Evolutionary conservation across 208 protist genomes (phyloP).

Genomic region (Porcisia deanei): DNA sequence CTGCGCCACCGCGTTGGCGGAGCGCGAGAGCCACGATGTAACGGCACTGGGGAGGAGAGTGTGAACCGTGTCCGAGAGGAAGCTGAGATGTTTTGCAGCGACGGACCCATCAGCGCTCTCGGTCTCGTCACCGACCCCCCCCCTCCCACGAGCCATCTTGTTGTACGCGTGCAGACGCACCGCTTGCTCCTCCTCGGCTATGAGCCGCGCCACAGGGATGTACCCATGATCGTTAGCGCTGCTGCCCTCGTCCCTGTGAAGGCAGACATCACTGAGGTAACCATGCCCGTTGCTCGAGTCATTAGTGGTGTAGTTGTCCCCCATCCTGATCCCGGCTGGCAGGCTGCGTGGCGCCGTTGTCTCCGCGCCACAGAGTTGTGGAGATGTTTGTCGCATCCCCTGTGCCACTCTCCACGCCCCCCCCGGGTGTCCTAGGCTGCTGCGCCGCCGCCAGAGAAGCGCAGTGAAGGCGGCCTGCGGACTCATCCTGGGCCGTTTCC

Average conservation of each 20-base stretch:
- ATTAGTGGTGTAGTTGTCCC: neutral
- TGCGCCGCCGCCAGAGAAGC: neutral
- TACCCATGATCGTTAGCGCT: neutral
- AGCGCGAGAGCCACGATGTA: constrained; percentile 11
- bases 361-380: neutral
- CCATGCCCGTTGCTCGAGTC: neutral
- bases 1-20: constrained; percentile 18
- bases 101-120: neutral
- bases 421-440: neutral
- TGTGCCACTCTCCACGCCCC: neutral
- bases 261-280: neutral
- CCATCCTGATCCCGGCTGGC: too few species aligned
- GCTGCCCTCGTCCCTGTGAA: neutral
- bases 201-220: constrained; percentile 17
- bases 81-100: constrained; percentile 14
- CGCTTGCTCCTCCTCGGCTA: constrained; percentile 41
- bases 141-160: constrained; percentile 7
- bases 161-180: constrained; percentile 46
- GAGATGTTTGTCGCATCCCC: neutral
- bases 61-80: constrained; percentile 32
- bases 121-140: neutral
- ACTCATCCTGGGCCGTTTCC: neutral
- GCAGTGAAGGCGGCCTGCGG: neutral
- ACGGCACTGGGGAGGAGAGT: constrained; percentile 27
- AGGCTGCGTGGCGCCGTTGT: neutral